These are phyloP conservation scores for Phytopythium kandeliae DNA, from an alignment of 352 stramenopile species.

Conservation along the genomic window DNA sequence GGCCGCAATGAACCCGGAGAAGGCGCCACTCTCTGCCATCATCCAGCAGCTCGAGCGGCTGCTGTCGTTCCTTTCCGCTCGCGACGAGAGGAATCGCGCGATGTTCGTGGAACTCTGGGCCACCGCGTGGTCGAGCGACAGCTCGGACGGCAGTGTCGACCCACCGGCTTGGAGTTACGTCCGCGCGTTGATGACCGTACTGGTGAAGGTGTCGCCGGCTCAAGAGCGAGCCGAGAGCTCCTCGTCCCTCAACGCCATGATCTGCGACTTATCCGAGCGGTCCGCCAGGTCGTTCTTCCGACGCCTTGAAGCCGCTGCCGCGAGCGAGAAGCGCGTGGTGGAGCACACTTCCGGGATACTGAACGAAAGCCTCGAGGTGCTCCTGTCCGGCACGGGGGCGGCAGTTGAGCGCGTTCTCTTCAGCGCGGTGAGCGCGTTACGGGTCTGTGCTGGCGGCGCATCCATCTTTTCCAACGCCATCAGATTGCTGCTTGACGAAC, in stretches of 20 bases:
- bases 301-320: constrained; percentile 8
- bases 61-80: not conserved
- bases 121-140: constrained; percentile 8
- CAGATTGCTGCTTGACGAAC: constrained; percentile 15
- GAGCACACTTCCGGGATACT: constrained; percentile 10
- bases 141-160: not conserved
- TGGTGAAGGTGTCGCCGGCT: constrained; percentile 12
- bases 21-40: not conserved
- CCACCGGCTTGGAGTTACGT: constrained; percentile 17
- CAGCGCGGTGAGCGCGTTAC: constrained; percentile 18
- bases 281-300: constrained; percentile 14
- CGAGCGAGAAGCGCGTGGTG: constrained; percentile 7
- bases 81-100: not conserved
- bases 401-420: constrained; percentile 14
- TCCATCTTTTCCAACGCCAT: constrained; percentile 27
- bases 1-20: not conserved
- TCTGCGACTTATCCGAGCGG: constrained; percentile 4
- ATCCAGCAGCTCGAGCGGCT: not conserved
- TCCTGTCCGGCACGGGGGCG: constrained; percentile 14
- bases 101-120: constrained; percentile 45
- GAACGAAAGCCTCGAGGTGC: constrained; percentile 18
- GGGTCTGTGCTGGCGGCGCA: constrained; percentile 9
- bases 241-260: constrained; percentile 3
- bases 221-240: constrained; percentile 3
- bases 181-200: constrained; percentile 14